phyloP scores from a whole-genome alignment of 2,329 filamentous ascomycete genomes.

The Pyricularia pennisetigena region DNA sequence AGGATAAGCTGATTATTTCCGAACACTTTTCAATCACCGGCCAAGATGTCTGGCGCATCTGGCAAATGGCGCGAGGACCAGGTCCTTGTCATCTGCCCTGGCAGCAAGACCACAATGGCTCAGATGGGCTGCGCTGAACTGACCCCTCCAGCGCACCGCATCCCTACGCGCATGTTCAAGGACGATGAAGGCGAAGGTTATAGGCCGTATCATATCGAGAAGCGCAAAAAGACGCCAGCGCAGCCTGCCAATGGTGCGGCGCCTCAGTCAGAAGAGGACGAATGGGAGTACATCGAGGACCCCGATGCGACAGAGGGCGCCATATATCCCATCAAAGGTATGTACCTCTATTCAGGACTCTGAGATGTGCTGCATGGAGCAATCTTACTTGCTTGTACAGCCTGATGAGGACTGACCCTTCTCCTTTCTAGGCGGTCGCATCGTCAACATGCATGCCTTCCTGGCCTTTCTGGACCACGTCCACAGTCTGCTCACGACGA shows the following conservation, averaged over 20 bases:
- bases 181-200: slow-evolving; percentile 70
- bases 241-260: slow-evolving; percentile 27
- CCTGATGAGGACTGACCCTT: slow-evolving; percentile 4
- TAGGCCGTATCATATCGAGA: slow-evolving; percentile 67
- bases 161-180: slow-evolving; percentile 91
- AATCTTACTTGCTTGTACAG: background rate
- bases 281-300: slow-evolving; percentile 75
- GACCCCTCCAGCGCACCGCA: slow-evolving; percentile 76
- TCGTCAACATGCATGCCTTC: slow-evolving; percentile 87
- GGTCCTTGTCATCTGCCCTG: slow-evolving; percentile 64
- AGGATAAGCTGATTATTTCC: background rate
- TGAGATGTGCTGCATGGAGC: background rate
- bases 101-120: slow-evolving; percentile 82
- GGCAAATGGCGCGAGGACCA: slow-evolving; percentile 56
- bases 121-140: slow-evolving; percentile 87
- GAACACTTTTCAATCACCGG: background rate
- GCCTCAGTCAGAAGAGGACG: slow-evolving; percentile 36
- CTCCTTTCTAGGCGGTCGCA: slow-evolving; percentile 56
- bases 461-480: slow-evolving; percentile 89
- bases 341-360: background rate
- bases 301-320: slow-evolving; percentile 80
- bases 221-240: slow-evolving; percentile 37
- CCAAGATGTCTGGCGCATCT: slow-evolving; percentile 42
- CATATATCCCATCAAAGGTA: slow-evolving; percentile 61
- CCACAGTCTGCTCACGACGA: slow-evolving; percentile 78